Conservation (phyloP, 441 rosid species). For the Pelargonium cotyledonis region DNA sequence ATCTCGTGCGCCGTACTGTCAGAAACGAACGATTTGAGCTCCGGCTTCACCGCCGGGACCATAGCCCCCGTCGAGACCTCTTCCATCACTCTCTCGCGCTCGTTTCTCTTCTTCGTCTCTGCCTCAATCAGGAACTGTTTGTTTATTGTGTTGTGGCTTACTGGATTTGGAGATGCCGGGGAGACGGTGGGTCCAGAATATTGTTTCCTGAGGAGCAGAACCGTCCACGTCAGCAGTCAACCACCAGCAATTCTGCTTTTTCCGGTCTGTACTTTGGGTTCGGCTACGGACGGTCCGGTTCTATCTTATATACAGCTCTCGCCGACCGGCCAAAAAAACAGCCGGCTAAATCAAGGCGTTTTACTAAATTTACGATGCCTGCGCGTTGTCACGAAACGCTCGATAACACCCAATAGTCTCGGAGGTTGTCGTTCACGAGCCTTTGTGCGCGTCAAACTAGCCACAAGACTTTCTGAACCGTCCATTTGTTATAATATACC, state of each 20-base stretch:
- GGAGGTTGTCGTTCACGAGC: too few species aligned
- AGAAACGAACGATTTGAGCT: conserved; percentile 31
- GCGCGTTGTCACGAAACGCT: too few species aligned
- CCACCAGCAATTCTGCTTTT: background rate
- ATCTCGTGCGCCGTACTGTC: conserved; percentile 25
- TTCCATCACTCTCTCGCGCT: conserved; percentile 34
- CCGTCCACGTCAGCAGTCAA: conserved; percentile 5
- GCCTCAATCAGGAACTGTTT: background rate
- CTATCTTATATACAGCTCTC: too few species aligned
- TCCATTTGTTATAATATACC: too few species aligned
- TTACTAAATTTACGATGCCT: too few species aligned
- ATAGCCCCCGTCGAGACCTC: conserved; percentile 62
- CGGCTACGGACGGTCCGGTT: too few species aligned
- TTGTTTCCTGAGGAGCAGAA: conserved; percentile 3
- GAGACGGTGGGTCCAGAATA: background rate
- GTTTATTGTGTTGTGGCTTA: background rate
- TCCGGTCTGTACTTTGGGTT: too few species aligned
- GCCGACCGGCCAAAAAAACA: too few species aligned
- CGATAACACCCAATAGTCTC: too few species aligned
- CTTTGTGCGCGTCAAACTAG: too few species aligned
- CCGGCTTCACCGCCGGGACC: conserved; percentile 76
- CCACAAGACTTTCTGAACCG: too few species aligned
- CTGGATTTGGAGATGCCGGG: conserved; percentile 1
- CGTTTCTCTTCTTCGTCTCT: background rate
- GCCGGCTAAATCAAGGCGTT: too few species aligned